Percentiles rank a stretch among this genome's conserved stretches.
Evolutionary conservation across 306 rosid species (phyloP).

Genomic region (Prunus kanzakura): DNA sequence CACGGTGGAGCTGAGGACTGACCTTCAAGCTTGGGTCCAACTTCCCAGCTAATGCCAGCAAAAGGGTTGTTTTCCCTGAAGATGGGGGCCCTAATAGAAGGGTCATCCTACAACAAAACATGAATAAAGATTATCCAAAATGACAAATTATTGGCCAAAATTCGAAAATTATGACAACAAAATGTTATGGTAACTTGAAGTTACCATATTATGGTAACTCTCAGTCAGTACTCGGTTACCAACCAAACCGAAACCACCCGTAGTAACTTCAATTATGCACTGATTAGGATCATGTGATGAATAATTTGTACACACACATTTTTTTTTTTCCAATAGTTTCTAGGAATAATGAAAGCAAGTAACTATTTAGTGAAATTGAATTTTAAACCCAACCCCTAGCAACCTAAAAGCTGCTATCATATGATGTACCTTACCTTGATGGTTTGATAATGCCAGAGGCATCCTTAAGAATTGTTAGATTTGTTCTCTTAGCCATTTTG

Average conservation of each 20-base stretch:
- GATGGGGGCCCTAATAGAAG: conserved; percentile 89
- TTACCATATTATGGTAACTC: too few species aligned
- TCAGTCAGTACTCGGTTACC: too few species aligned
- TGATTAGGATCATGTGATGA: not conserved
- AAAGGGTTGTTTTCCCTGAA: conserved; percentile 89
- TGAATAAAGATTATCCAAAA: not conserved
- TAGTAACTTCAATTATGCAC: too few species aligned
- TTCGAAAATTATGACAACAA: too few species aligned
- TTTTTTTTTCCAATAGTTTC: not conserved
- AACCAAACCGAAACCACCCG: too few species aligned
- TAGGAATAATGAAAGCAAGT: not conserved
- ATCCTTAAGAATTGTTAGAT: conserved; percentile 79
- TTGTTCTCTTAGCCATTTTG: conserved; percentile 56
- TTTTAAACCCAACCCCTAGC: too few species aligned
- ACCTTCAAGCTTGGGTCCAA: conserved; percentile 79
- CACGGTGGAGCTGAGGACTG: not conserved
- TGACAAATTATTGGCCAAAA: too few species aligned
- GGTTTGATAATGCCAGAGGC: conserved; percentile 88
- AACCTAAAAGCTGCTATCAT: too few species aligned
- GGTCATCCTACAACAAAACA: conserved; percentile 60
- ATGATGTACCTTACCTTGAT: conserved; percentile 41
- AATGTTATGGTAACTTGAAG: too few species aligned
- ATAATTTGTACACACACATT: not conserved
- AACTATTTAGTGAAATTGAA: too few species aligned
- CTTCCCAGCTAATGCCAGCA: conserved; percentile 89